phyloP scores from a whole-genome alignment of 2,329 filamentous ascomycete genomes.

The Ophiostoma ulmi region DNA sequence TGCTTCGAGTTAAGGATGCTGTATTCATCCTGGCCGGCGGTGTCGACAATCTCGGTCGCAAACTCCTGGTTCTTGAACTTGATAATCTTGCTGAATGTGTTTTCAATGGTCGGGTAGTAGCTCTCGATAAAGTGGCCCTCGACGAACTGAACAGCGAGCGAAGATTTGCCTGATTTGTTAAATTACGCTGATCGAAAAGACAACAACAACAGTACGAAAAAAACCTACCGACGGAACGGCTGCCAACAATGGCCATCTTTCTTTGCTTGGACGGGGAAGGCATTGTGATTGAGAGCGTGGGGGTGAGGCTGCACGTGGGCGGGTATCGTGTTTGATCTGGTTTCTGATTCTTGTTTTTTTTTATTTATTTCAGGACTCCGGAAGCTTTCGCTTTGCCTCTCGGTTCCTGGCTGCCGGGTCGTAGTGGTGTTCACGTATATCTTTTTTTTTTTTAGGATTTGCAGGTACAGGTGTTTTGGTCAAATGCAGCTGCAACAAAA shows the following conservation, averaged over 20 bases:
- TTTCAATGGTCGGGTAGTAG: constrained; percentile 99
- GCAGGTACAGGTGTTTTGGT: neutral
- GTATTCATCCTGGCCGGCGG: constrained; percentile 97
- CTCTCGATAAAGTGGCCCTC: constrained; percentile 98
- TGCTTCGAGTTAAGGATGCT: constrained; percentile 97
- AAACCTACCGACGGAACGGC: constrained; percentile 65
- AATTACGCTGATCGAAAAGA: neutral
- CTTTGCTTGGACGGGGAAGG: constrained; percentile 69
- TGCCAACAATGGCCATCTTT: constrained; percentile 94
- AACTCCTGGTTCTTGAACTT: constrained; percentile 89
- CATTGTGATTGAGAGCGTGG: constrained; percentile 25
- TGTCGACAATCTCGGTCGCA: constrained; percentile 96
- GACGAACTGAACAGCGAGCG: constrained; percentile 92
- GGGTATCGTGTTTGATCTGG: constrained; percentile 3
- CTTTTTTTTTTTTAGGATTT: neutral
- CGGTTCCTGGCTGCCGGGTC: constrained; percentile 3
- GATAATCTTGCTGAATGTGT: constrained; percentile 95
- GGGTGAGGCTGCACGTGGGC: constrained; percentile 22
- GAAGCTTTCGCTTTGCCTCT: neutral
- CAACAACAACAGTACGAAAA: neutral
- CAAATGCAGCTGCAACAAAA: constrained; percentile 1
- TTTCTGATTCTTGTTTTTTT: neutral
- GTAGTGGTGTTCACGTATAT: neutral
- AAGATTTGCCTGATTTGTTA: constrained; percentile 74
- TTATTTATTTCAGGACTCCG: neutral